Percentiles rank a stretch among this genome's conserved stretches.
These are phyloP conservation scores for Spinacia oleracea DNA, from an alignment of 179 eudicot genomes.

Conservation along the genomic window DNA sequence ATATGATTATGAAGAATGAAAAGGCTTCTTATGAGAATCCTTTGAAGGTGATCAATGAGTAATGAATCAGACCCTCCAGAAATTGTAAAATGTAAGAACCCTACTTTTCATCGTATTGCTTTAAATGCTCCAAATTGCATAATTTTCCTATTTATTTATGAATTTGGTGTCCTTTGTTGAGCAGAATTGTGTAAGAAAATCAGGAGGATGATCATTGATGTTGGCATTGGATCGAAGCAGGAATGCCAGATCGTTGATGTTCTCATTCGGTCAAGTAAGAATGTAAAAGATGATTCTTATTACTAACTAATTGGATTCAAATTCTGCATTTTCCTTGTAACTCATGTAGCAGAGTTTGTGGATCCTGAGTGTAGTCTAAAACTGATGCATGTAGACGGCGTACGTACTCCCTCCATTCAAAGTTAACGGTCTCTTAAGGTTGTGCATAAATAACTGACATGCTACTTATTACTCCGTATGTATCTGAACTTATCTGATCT, in stretches of 20 bases:
- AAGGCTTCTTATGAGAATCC: constrained; percentile 64
- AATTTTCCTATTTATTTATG: not conserved
- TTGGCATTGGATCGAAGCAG: not conserved
- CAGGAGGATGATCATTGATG: constrained; percentile 3
- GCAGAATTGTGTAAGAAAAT: constrained; percentile 19
- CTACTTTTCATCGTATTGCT: not conserved
- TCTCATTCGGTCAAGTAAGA: not conserved
- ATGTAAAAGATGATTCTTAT: not conserved
- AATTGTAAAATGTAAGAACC: constrained; percentile 36
- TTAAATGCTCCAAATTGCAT: not conserved
- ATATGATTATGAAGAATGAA: constrained; percentile 86
- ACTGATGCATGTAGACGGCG: not conserved
- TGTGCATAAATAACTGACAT: not conserved
- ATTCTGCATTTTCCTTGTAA: constrained; percentile 18
- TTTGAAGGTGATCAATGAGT: constrained; percentile 36
- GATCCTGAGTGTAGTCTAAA: not conserved
- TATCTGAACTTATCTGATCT: not conserved
- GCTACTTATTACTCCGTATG: not conserved
- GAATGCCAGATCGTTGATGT: not conserved
- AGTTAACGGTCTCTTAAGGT: not conserved
- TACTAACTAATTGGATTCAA: not conserved
- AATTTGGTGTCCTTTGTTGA: not conserved
- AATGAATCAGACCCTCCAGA: constrained; percentile 13
- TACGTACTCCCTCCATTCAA: not conserved
- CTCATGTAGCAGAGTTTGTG: constrained; percentile 13